Conservation (phyloP, 164 flowering plant species). For the Umbellularia californica region DNA sequence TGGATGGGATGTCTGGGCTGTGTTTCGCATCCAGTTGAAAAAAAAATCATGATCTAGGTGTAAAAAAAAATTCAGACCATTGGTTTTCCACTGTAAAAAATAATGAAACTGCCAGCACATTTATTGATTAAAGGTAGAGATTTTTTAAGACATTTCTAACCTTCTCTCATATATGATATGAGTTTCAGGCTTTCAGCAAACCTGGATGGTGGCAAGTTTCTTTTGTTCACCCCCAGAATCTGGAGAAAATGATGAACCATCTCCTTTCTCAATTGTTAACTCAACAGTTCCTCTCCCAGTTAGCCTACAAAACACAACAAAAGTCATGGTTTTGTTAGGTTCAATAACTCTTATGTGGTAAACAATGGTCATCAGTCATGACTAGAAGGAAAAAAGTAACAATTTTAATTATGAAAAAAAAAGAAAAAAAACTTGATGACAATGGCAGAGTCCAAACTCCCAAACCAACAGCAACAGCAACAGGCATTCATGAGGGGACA, state of each 20-base stretch:
- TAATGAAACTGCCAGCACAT: neutral
- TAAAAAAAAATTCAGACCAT: neutral
- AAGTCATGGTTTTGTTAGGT: neutral
- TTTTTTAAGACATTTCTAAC: neutral
- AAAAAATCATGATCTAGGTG: neutral
- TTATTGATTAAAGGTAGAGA: neutral
- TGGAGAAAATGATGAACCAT: slow-evolving; percentile 75
- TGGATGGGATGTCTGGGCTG: too few relatives aligned
- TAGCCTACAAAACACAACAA: slow-evolving; percentile 43
- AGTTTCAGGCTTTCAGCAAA: slow-evolving; percentile 14
- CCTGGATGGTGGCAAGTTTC: slow-evolving; percentile 73
- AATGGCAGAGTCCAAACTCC: neutral
- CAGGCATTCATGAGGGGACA: neutral
- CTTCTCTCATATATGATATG: neutral
- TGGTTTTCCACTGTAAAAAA: neutral
- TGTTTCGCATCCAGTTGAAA: neutral
- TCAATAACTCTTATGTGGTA: neutral
- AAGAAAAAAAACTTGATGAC: neutral
- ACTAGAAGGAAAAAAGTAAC: too few relatives aligned
- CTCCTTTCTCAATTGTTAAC: slow-evolving; percentile 73
- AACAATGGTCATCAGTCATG: neutral
- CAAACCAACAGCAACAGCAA: neutral
- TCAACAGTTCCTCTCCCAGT: slow-evolving; percentile 83
- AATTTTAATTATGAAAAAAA: neutral
- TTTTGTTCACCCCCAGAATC: slow-evolving; percentile 70